A percentile compares a stretch with the other conserved stretches of the same genome.
Conservation (phyloP, 2,329 filamentous ascomycete species). For the Aspergillus luchuensis region DNA sequence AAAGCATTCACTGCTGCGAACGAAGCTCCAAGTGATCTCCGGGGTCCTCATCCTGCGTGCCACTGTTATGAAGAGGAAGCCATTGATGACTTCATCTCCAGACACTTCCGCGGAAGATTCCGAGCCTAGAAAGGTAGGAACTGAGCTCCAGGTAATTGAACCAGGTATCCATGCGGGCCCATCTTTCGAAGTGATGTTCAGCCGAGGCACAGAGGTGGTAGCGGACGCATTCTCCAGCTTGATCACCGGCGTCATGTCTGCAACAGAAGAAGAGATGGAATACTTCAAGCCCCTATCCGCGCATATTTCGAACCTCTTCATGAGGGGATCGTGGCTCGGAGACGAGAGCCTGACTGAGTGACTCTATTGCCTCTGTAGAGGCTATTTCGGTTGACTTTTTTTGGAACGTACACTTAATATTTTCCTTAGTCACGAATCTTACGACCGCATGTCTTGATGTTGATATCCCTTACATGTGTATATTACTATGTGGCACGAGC, state of each 20-base stretch:
- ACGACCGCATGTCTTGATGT: neutral
- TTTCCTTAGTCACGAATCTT: neutral
- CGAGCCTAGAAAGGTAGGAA: neutral
- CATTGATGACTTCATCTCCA: neutral
- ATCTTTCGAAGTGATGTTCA: neutral
- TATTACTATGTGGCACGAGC: neutral
- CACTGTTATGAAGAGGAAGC: neutral
- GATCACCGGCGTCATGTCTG: neutral
- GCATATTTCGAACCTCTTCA: neutral
- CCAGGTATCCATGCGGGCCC: neutral
- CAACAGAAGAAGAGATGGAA: neutral
- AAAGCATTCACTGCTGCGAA: constrained; percentile 2
- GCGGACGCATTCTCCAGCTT: neutral
- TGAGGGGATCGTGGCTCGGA: neutral
- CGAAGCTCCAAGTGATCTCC: constrained; percentile 9
- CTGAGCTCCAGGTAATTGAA: neutral
- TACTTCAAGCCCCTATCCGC: neutral
- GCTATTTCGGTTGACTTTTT: neutral
- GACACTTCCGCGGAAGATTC: neutral
- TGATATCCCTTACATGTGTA: neutral
- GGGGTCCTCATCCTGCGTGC: constrained; percentile 7
- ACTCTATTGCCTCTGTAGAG: neutral
- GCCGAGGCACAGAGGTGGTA: neutral
- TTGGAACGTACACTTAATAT: neutral
- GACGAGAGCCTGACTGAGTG: neutral